phyloP scores from a whole-genome alignment of 2,329 filamentous ascomycete genomes.

The Ophiostoma australiae region DNA sequence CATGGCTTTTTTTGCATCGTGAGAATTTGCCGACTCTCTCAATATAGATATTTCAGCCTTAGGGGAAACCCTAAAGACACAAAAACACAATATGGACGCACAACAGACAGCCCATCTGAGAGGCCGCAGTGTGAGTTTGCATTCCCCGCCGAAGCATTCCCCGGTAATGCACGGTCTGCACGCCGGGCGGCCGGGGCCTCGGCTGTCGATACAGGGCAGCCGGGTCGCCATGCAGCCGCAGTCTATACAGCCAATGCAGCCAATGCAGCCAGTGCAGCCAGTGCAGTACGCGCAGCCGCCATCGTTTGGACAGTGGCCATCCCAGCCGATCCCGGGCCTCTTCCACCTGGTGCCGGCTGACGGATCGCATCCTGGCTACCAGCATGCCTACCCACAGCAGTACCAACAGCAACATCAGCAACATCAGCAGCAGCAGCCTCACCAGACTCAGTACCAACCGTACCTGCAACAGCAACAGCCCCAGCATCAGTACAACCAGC shows the following conservation, averaged over 20 bases:
- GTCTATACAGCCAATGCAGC: not conserved
- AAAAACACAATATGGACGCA: not conserved
- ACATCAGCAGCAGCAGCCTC: slow-evolving; percentile 3
- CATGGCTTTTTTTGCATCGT: not conserved
- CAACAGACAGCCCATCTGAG: not conserved
- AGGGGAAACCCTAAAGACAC: not conserved
- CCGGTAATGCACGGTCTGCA: too few relatives aligned
- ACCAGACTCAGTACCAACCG: not conserved
- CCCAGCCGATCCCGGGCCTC: slow-evolving; percentile 10
- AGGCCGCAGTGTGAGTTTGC: not conserved
- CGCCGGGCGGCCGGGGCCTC: too few relatives aligned
- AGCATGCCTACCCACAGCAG: not conserved
- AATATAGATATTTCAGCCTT: not conserved
- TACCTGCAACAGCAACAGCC: slow-evolving; percentile 4
- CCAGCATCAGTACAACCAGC: not conserved
- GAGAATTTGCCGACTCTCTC: not conserved
- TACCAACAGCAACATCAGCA: slow-evolving; percentile 11
- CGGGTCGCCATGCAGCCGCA: not conserved
- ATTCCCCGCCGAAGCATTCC: not conserved
- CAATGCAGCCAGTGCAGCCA: not conserved
- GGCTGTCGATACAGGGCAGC: too few relatives aligned
- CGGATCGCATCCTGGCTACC: not conserved
- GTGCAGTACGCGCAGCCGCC: not conserved
- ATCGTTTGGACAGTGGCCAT: slow-evolving; percentile 17
- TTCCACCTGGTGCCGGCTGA: slow-evolving; percentile 23